Conservation (phyloP, 1,284 basidiomycete species). For the Entoloma clypeatum region DNA sequence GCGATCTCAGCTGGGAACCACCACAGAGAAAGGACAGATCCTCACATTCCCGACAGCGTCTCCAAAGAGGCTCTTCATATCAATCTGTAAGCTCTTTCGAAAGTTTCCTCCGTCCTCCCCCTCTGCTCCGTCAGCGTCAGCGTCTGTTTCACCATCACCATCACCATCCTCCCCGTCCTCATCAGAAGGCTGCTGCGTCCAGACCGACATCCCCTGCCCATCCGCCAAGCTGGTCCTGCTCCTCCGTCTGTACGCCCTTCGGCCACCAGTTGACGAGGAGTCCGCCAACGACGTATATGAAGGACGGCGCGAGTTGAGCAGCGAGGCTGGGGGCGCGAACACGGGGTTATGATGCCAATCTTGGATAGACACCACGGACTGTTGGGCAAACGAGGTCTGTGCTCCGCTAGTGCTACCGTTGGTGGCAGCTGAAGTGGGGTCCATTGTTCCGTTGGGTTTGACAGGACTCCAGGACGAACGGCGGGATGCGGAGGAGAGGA, state of each 20-base stretch:
- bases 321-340: constrained; percentile 18
- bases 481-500: constrained; percentile 6
- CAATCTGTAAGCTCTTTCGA: constrained; percentile 57
- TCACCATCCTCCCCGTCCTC: constrained; percentile 44
- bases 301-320: constrained; percentile 14
- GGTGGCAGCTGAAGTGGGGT: neutral
- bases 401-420: neutral
- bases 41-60: constrained; percentile 80
- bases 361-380: constrained; percentile 10
- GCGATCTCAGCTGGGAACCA: constrained; percentile 3
- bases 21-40: constrained; percentile 12
- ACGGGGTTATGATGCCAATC: constrained; percentile 18
- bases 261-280: constrained; percentile 5
- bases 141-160: neutral
- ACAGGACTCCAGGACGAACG: constrained; percentile 1
- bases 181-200: constrained; percentile 28
- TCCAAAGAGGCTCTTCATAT: constrained; percentile 73
- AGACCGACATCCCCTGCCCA: constrained; percentile 2
- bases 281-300: constrained; percentile 15
- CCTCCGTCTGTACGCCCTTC: constrained; percentile 4
- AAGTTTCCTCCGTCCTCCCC: constrained; percentile 54
- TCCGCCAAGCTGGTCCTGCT: constrained; percentile 13
- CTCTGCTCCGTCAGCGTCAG: constrained; percentile 19
- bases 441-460: neutral
- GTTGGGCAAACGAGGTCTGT: constrained; percentile 3